Conservation (phyloP, 1,139 yeast species). For the Scheffersomyces illinoinensis region DNA sequence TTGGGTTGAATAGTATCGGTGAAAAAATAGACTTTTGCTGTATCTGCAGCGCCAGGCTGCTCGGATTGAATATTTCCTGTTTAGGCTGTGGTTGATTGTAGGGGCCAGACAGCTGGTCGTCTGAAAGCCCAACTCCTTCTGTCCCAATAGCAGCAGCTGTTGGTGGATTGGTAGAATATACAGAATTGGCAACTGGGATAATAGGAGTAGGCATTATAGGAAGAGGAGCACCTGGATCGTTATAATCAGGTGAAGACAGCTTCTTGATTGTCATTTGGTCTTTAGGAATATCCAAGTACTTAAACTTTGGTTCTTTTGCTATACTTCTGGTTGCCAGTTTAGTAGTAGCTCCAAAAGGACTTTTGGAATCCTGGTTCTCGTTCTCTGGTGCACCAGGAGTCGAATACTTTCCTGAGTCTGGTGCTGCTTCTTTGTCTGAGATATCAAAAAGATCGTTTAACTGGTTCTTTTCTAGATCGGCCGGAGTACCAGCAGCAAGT, state of each 20-base stretch:
- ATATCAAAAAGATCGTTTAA: slow-evolving; percentile 10
- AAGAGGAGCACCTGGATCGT: slow-evolving; percentile 81
- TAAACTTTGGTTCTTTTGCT: not conserved
- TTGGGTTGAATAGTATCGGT: slow-evolving; percentile 77
- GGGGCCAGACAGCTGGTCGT: not conserved
- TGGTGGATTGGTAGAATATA: slow-evolving; percentile 11
- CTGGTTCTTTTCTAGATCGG: slow-evolving; percentile 2
- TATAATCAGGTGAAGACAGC: slow-evolving; percentile 53
- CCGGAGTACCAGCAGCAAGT: not conserved
- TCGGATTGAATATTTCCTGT: not conserved
- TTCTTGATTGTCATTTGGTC: slow-evolving; percentile 46
- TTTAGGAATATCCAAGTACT: slow-evolving; percentile 51
- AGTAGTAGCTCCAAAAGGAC: not conserved
- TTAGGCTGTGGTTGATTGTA: not conserved
- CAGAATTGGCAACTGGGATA: slow-evolving; percentile 21
- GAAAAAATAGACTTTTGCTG: slow-evolving; percentile 61
- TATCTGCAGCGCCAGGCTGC: not conserved
- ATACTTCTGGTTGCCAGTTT: not conserved
- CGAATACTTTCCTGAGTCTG: slow-evolving; percentile 1
- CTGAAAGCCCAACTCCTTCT: slow-evolving; percentile 5
- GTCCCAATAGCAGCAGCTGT: slow-evolving; percentile 8
- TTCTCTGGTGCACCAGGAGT: not conserved
- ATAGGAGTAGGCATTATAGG: slow-evolving; percentile 65
- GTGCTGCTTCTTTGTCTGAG: slow-evolving; percentile 2
- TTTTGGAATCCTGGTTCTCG: not conserved